These are phyloP conservation scores for Candida sithepensis DNA, from an alignment of 805 yeast genomes.

Conservation along the genomic window DNA sequence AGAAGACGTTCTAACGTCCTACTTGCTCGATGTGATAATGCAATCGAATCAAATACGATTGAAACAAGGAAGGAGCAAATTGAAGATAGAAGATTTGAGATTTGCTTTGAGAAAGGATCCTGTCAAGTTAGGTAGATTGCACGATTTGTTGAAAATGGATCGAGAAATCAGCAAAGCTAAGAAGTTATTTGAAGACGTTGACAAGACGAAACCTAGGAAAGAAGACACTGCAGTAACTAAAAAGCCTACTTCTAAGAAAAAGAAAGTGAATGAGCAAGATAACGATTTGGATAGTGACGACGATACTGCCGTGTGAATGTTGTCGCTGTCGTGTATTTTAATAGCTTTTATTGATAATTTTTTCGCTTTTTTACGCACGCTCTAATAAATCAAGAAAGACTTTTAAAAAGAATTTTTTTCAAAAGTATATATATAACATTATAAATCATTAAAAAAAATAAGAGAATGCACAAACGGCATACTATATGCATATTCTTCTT, in stretches of 20 bases:
- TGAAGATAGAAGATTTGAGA: slow-evolving; percentile 69
- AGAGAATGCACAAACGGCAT: not conserved
- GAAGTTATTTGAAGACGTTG: slow-evolving; percentile 62
- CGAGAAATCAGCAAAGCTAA: slow-evolving; percentile 63
- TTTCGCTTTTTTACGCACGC: not conserved
- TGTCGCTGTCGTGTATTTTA: not conserved
- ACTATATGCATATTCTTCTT: not conserved
- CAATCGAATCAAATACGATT: slow-evolving; percentile 50
- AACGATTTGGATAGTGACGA: not conserved
- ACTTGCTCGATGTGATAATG: slow-evolving; percentile 49
- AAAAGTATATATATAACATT: not conserved
- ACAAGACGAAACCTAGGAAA: slow-evolving; percentile 38
- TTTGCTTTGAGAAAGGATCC: slow-evolving; percentile 67
- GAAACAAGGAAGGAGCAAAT: slow-evolving; percentile 52
- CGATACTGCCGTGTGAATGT: not conserved
- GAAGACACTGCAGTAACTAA: no score
- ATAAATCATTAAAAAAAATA: not conserved
- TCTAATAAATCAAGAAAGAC: not conserved
- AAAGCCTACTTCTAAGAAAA: slow-evolving; percentile 17
- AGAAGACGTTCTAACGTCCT: slow-evolving; percentile 65
- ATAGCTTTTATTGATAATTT: not conserved
- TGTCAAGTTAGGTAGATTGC: slow-evolving; percentile 63
- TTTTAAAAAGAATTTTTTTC: not conserved
- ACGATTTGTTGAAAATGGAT: slow-evolving; percentile 57
- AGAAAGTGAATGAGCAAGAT: not conserved